Evolutionary conservation across 192 early-diverging fungal genomes (phyloP), one percentile per base, ranked within the genome.

Genomic region (Paraglomus brasilianum): DNA sequence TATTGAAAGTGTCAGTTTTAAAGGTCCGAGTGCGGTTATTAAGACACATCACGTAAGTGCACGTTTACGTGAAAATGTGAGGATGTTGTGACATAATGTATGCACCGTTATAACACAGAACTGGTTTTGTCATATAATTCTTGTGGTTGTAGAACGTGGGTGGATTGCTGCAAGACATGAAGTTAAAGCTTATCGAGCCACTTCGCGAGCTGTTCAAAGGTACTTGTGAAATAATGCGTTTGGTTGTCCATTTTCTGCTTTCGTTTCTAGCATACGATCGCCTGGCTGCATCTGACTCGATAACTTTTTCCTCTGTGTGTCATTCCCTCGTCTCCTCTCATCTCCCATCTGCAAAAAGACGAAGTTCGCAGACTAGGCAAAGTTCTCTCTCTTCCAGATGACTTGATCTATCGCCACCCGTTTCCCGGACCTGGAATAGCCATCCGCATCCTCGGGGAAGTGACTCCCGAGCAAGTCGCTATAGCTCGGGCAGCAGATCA

Each of bases 371-470:
- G 88, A n/a, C 85, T 98, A n/a, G 97, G 95, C 70, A 79, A 84
- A 56, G 77, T 97, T 47, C 86, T 98, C 60, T 88, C 86, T 19
- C 87, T 98, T 72, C 92, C 92, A 79, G 91, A 95, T 63, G 95
- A 98, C 57, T 81, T 98, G 56, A 83, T 98, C 75, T 98, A 95
- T 95, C 92, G 97, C 66, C 97, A 98, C 76, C 97, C 97, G 30
- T 98, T 98, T 92, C 97, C 97, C 51, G 97, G 97, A 36, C 97
- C 97, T 41, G 97, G 97, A 71, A 95, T 98, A 77, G 97, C 97
- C 46, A 98, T 98, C 75, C 93, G 97, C 73, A 88, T 97, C 30
- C 77, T 98, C 8, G 97, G 97, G 50, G 97, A 98, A 80, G 97
- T 98, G 40, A 95, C 95, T 45, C 88, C 82, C 24, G 78, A 85